A percentile compares a stretch with the other conserved stretches of the same genome.
phyloP scores from a whole-genome alignment of 2,329 filamentous ascomycete genomes.

The Elsinoe batatas region DNA sequence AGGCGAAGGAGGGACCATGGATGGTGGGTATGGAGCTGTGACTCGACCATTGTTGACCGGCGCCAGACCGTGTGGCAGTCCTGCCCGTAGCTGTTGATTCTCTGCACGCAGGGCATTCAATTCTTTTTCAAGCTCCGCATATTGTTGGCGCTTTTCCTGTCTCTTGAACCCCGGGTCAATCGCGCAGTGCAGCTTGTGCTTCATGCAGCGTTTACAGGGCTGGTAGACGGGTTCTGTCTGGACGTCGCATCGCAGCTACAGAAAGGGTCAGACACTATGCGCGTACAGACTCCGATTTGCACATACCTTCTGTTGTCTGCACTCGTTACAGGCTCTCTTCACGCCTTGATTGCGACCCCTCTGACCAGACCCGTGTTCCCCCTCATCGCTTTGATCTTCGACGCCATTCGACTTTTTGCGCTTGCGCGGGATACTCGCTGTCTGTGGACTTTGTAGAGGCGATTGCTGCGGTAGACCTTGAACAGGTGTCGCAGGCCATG shows the following conservation, averaged over 20 bases:
- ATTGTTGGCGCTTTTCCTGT: conserved; percentile 69
- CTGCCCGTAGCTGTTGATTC: conserved; percentile 13
- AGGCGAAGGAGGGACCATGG: conserved; percentile 13
- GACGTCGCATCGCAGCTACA: conserved; percentile 71
- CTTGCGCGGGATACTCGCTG: conserved; percentile 14
- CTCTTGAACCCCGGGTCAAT: conserved; percentile 85
- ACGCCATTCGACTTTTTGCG: conserved; percentile 16
- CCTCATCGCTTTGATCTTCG: conserved; percentile 14
- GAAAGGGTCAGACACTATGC: conserved; percentile 16
- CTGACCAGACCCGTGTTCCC: neutral
- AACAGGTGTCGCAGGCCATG: conserved; percentile 8
- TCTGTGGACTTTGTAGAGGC: conserved; percentile 8
- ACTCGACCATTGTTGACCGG: conserved; percentile 12
- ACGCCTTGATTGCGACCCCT: conserved; percentile 47
- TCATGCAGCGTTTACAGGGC: conserved; percentile 66
- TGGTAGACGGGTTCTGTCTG: conserved; percentile 64
- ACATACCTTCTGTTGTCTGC: conserved; percentile 69
- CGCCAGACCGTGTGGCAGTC: conserved; percentile 13
- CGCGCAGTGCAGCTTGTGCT: conserved; percentile 71
- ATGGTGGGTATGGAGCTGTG: neutral
- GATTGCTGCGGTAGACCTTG: neutral
- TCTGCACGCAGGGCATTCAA: conserved; percentile 48
- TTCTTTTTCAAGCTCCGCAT: conserved; percentile 79
- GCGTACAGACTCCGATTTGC: conserved; percentile 18
- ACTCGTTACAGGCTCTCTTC: conserved; percentile 76